Evolutionary conservation across 257 asterid species (phyloP).

Genomic region (Plectranthus barbatus): DNA sequence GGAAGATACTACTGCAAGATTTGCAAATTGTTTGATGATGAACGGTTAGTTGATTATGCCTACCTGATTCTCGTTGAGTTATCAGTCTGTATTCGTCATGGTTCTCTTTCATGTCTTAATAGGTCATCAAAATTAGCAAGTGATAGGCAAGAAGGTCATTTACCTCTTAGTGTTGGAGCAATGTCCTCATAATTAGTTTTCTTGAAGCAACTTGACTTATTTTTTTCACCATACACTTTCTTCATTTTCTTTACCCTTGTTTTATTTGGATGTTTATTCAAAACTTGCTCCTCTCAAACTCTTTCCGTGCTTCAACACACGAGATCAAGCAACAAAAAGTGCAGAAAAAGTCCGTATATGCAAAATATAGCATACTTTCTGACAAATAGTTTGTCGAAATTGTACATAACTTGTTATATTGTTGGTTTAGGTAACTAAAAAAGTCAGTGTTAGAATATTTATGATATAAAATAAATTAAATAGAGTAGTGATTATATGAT

Average conservation of each 20-base stretch:
- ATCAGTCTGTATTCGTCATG: not conserved
- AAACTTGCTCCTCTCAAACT: not conserved
- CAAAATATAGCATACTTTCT: not conserved
- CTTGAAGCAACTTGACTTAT: not conserved
- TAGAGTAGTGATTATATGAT: too few species aligned
- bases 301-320: slow-evolving; percentile 6
- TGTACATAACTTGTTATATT: too few species aligned
- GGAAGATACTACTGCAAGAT: slow-evolving; percentile 70
- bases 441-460: too few species aligned
- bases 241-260: not conserved
- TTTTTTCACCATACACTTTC: not conserved
- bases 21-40: slow-evolving; percentile 78
- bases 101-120: slow-evolving; percentile 1
- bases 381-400: too few species aligned
- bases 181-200: not conserved
- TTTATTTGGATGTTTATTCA: not conserved
- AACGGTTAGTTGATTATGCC: slow-evolving; percentile 39
- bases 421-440: too few species aligned
- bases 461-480: too few species aligned
- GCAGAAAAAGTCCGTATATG: not conserved
- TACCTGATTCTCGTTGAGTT: not conserved
- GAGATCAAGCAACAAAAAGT: not conserved
- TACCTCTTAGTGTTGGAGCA: not conserved
- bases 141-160: not conserved
- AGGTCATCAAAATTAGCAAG: not conserved